A percentile compares a stretch with the other conserved stretches of the same genome.
phyloP scores from a whole-genome alignment of 2,329 filamentous ascomycete species.

The Pseudocercospora cruenta region DNA sequence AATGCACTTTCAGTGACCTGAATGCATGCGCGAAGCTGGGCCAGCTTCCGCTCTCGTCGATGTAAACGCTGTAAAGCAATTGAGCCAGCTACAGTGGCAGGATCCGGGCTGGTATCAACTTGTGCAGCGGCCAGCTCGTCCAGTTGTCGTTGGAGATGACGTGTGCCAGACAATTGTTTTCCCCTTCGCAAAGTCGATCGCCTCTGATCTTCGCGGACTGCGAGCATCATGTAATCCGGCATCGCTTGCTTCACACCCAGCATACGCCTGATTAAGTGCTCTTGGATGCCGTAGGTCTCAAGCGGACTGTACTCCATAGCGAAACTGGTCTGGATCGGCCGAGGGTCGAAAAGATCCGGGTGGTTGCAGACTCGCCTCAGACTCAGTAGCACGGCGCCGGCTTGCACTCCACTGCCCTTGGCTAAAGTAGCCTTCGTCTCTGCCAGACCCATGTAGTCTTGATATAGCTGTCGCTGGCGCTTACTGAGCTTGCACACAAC shows the following conservation, averaged over 20 bases:
- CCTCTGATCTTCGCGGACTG: conserved; percentile 25
- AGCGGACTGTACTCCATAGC: conserved; percentile 76
- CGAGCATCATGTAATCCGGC: conserved; percentile 27
- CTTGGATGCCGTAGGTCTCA: conserved; percentile 73
- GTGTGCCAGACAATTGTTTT: conserved; percentile 29
- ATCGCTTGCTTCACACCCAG: conserved; percentile 27
- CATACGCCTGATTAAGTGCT: conserved; percentile 67
- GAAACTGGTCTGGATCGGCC: conserved; percentile 95
- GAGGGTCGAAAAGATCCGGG: conserved; percentile 92
- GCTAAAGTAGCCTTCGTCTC: conserved; percentile 87
- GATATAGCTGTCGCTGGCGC: conserved; percentile 91
- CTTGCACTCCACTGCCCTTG: conserved; percentile 93
- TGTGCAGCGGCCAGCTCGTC: conserved; percentile 26
- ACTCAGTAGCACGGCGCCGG: conserved; percentile 98
- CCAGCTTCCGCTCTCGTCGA: conserved; percentile 29
- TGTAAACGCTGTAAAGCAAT: conserved; percentile 33
- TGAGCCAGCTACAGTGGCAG: conserved; percentile 31
- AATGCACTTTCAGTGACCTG: conserved; percentile 29
- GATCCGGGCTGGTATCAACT: conserved; percentile 28
- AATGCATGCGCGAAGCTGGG: conserved; percentile 36
- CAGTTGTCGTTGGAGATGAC: conserved; percentile 27
- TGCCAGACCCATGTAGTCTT: conserved; percentile 88
- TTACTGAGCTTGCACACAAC: conserved; percentile 95
- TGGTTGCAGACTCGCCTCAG: conserved; percentile 98
- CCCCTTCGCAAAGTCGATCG: conserved; percentile 26